phyloP scores from a whole-genome alignment of 768 basidiomycete genomes.

The Phlegmacium glaucopus region DNA sequence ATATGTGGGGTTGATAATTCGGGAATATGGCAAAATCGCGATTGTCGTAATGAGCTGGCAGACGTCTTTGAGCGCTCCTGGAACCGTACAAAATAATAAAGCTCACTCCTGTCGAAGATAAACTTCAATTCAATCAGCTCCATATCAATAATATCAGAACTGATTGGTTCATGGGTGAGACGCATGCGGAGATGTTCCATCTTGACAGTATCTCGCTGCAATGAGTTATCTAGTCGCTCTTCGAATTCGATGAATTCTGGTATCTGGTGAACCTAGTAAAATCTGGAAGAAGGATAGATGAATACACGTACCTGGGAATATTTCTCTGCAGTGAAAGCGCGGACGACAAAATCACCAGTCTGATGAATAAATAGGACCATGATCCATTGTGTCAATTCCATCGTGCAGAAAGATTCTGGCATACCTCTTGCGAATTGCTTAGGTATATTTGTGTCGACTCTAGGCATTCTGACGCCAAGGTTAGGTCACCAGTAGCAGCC shows the following conservation, averaged over 20 bases:
- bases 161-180: conserved; percentile 67
- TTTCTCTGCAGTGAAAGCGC: conserved; percentile 76
- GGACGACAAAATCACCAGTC: conserved; percentile 80
- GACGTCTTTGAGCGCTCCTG: conserved; percentile 4
- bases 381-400: conserved; percentile 4
- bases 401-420: background rate
- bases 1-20: conserved; percentile 66
- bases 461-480: conserved; percentile 69
- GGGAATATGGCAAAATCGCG: conserved; percentile 79
- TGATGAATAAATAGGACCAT: conserved; percentile 22
- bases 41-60: conserved; percentile 78
- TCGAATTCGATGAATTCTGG: conserved; percentile 84
- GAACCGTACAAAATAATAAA: background rate
- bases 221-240: conserved; percentile 75
- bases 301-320: conserved; percentile 63
- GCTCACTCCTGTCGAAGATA: conserved; percentile 70
- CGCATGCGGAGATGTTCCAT: conserved; percentile 86
- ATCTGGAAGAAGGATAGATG: background rate
- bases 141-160: conserved; percentile 72
- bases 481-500: conserved; percentile 72
- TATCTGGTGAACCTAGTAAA: conserved; percentile 43
- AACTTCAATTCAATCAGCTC: conserved; percentile 84
- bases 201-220: conserved; percentile 79
- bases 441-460: conserved; percentile 81
- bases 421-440: conserved; percentile 71